Base-by-base conservation (phyloP, 2,329 filamentous ascomycete genomes). In the Monosporascus sp. region DNA sequence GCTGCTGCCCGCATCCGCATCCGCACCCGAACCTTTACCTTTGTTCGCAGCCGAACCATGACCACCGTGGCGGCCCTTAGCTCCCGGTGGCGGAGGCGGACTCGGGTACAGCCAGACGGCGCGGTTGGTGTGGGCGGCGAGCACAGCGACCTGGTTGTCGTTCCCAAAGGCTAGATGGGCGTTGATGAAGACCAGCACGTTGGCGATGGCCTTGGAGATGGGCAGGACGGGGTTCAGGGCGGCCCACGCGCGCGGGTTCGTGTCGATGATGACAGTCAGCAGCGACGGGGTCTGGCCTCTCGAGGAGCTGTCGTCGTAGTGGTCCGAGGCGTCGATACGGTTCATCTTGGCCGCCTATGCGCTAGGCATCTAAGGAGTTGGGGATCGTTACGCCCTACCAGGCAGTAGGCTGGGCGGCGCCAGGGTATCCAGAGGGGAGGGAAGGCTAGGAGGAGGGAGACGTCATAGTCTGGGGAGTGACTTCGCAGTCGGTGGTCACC, bases 181-280 rank as follows among this genome's bases (percentile, higher is more conserved):
- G 71, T 99, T 97, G 74, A 97, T 86, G 74, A 97, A 97, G 75
- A 99, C 87, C 65, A 97, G 86, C 58, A 97, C 82, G 72, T 93
- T 84, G 57, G 93, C 90, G 55, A 99, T 78, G 56, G 90, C 90
- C 65, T 88, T 87, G 49, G 89, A 89, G 56, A 99, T 82, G 27
- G 93, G 85, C 7, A 97, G 84, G 35, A 82, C 82, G 53, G 83
- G 74, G 56, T 86, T 78, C 45, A 97, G 82, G 55, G 89, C 79
- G 7, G 89, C 85, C 94, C 94, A 96, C 63, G 94, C 92, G 63
- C 92, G 88, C 2, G 94, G 94, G 69, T 99, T 99, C 25, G 93
- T 97, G 75, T 99, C 94, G 74, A 99, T 82, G 65, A 99, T 80
- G 65, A 99, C 86, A 61, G 90, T 88, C 50, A 97, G 84, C 37